Conservation (phyloP, 176 grass and related monocot species). For the Canna indica region DNA sequence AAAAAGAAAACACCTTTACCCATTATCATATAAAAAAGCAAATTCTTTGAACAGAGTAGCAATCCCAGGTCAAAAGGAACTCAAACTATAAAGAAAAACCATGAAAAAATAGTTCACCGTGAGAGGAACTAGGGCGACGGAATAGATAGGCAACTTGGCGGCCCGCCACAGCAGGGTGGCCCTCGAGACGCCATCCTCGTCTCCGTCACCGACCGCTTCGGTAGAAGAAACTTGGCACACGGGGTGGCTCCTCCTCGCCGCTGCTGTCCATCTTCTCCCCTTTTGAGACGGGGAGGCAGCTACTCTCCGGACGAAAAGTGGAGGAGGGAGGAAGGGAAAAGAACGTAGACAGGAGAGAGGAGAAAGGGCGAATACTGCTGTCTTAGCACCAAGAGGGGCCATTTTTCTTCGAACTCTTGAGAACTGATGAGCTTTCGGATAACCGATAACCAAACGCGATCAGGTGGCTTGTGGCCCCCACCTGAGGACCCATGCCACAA, state of each 20-base stretch:
- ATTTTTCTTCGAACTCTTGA: background rate
- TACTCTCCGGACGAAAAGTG: background rate
- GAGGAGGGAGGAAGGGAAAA: background rate
- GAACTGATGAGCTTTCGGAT: too few species aligned
- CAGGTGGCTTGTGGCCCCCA: too few species aligned
- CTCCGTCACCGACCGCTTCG: conserved; percentile 8
- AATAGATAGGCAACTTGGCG: conserved; percentile 82
- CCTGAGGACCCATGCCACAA: too few species aligned
- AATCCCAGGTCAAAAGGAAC: background rate
- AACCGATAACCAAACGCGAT: too few species aligned
- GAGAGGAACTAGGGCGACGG: conserved; percentile 60
- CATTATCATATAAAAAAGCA: background rate
- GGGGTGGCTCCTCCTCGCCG: background rate
- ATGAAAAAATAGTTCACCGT: conserved; percentile 29
- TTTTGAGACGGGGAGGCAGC: background rate
- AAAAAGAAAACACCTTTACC: background rate
- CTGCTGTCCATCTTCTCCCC: background rate
- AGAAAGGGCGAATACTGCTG: background rate
- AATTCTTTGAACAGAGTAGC: background rate
- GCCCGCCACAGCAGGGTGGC: conserved; percentile 71
- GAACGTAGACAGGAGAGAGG: background rate
- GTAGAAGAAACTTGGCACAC: conserved; percentile 16
- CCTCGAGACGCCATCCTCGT: conserved; percentile 27
- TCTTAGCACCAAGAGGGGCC: background rate
- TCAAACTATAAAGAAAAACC: background rate